Evolutionary conservation across 257 asterid genomes (phyloP).

Genomic region (Eustoma russellianum): DNA sequence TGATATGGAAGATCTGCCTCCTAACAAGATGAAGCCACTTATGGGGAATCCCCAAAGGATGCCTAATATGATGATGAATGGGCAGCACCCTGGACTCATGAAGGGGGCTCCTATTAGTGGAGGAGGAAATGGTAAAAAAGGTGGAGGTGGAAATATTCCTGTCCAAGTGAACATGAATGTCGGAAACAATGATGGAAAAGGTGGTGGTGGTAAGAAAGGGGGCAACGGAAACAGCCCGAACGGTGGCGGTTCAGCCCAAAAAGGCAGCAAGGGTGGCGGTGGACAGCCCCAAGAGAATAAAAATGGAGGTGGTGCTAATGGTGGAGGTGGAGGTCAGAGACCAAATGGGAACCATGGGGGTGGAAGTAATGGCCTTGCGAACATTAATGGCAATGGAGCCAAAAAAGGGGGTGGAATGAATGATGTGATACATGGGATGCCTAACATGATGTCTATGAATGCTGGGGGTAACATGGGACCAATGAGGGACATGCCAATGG

Average conservation of each 20-base stretch:
- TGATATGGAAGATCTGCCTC: conserved; percentile 17
- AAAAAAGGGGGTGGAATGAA: conserved; percentile 18
- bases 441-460: conserved; percentile 75
- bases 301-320: conserved; percentile 3
- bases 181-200: not conserved
- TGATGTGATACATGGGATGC: conserved; percentile 81
- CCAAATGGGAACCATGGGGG: too few relatives aligned
- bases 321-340: conserved; percentile 14
- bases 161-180: conserved; percentile 46
- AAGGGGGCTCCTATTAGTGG: conserved; percentile 17
- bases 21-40: too few relatives aligned
- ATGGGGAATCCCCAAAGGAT: conserved; percentile 33
- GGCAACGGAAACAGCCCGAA: conserved; percentile 38
- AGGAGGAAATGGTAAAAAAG: conserved; percentile 19
- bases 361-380: conserved; percentile 20
- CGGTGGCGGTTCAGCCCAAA: conserved; percentile 10
- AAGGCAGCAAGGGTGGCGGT: conserved; percentile 47
- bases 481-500: conserved; percentile 38
- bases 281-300: conserved; percentile 30
- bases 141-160: conserved; percentile 32
- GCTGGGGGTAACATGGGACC: conserved; percentile 39
- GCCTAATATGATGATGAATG: conserved; percentile 43
- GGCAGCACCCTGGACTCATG: conserved; percentile 18
- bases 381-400: conserved; percentile 11
- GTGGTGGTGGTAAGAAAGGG: conserved; percentile 25